Conservation (phyloP, 345 rosid genomes). For the Linum lewisii region DNA sequence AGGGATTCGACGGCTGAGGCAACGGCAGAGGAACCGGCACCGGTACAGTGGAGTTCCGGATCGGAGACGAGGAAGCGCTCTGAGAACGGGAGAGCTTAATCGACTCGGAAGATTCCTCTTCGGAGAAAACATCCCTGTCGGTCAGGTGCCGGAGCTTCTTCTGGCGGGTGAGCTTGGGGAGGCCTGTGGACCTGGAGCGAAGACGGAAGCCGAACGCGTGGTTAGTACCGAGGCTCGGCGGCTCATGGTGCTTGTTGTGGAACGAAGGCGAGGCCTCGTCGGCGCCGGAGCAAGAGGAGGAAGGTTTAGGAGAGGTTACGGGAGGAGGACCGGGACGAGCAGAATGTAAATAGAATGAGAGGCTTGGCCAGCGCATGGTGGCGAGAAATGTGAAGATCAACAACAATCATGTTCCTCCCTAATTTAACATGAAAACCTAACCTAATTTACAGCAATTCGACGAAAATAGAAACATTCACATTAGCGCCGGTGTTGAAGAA, state of each 20-base stretch:
- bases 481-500: too few relatives aligned
- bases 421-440: too few relatives aligned
- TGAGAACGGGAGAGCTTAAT: neutral
- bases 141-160: slow-evolving; percentile 1
- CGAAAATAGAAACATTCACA: too few relatives aligned
- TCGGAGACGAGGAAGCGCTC: slow-evolving; percentile 5
- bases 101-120: neutral
- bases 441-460: too few relatives aligned
- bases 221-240: slow-evolving; percentile 5
- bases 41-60: slow-evolving; percentile 26
- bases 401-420: neutral
- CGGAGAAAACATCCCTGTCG: slow-evolving; percentile 5
- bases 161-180: slow-evolving; percentile 3
- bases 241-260: neutral
- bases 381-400: slow-evolving; percentile 13
- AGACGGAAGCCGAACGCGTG: neutral
- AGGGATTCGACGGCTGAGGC: slow-evolving; percentile 19
- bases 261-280: neutral
- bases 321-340: neutral
- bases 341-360: slow-evolving; percentile 36
- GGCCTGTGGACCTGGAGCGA: neutral
- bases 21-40: slow-evolving; percentile 58
- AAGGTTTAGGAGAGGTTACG: slow-evolving; percentile 17
- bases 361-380: slow-evolving; percentile 71
- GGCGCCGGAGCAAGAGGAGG: slow-evolving; percentile 13